A percentile compares a stretch with the other conserved stretches of the same genome.
phyloP scores from a whole-genome alignment of 345 rosid species.

The Turritis glabra region DNA sequence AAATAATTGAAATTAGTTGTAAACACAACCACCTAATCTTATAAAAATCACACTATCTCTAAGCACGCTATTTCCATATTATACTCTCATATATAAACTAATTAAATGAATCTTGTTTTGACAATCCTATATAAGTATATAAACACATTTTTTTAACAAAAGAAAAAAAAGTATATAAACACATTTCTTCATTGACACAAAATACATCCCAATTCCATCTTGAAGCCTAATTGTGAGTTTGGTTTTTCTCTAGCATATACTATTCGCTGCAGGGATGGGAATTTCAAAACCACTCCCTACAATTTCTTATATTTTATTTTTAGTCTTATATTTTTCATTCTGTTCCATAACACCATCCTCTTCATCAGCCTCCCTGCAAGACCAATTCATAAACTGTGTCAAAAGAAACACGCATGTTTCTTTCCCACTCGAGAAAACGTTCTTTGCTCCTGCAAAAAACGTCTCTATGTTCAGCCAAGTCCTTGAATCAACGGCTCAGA shows the following conservation, averaged over 20 bases:
- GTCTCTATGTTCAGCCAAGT: slow-evolving; percentile 41
- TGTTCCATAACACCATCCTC: slow-evolving; percentile 2
- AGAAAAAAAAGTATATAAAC: neutral
- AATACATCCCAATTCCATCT: neutral
- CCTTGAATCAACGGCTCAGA: slow-evolving; percentile 50
- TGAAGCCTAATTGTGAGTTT: neutral
- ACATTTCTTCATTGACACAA: neutral
- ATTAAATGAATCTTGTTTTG: no score
- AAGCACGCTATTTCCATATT: no score
- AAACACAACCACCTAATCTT: neutral
- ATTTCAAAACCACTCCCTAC: neutral
- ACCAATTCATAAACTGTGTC: slow-evolving; percentile 44
- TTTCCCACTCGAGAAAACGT: slow-evolving; percentile 20
- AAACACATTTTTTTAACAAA: no score
- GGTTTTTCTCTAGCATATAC: neutral
- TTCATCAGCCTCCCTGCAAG: slow-evolving; percentile 25
- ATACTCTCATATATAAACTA: no score
- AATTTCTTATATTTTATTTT: slow-evolving; percentile 14
- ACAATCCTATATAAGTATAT: no score
- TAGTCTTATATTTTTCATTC: slow-evolving; percentile 24
- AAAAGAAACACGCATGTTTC: slow-evolving; percentile 33
- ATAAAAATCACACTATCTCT: neutral
- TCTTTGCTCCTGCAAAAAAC: slow-evolving; percentile 38
- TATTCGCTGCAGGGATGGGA: neutral
- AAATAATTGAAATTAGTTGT: neutral